Evolutionary conservation across 495 filamentous ascomycete genomes (phyloP).

Genomic region (Daldinia decipiens): DNA sequence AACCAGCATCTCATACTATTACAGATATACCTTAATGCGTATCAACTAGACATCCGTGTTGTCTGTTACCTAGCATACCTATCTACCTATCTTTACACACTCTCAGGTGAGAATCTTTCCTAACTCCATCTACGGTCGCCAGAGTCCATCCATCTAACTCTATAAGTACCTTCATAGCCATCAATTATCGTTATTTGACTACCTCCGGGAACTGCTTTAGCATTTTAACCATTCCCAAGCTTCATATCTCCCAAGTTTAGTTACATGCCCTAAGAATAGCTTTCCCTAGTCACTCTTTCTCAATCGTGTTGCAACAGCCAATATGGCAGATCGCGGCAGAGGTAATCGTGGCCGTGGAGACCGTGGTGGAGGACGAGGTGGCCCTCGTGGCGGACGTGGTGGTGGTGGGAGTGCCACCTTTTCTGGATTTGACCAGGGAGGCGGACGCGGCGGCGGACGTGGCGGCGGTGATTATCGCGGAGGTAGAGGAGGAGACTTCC

Average conservation of each 20-base stretch:
- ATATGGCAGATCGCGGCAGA: conserved; percentile 39
- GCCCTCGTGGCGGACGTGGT: conserved; percentile 40
- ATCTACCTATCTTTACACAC: not conserved
- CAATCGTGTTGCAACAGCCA: not conserved
- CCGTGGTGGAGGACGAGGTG: conserved; percentile 41
- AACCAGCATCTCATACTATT: conserved; percentile 11
- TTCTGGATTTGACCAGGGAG: conserved; percentile 15
- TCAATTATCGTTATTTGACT: not conserved
- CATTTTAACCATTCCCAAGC: not conserved
- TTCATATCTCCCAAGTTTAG: conserved; percentile 1
- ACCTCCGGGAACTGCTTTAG: not conserved
- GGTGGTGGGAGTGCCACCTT: conserved; percentile 28
- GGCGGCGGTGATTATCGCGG: conserved; percentile 41
- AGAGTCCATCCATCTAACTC: not conserved
- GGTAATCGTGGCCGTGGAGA: conserved; percentile 42
- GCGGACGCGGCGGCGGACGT: conserved; percentile 20
- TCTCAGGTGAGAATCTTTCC: not conserved
- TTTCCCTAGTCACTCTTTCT: not conserved
- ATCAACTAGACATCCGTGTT: not conserved
- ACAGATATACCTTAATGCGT: not conserved
- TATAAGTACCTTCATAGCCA: not conserved
- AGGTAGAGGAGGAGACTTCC: conserved; percentile 34
- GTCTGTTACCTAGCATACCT: not conserved
- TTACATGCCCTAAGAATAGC: not conserved
- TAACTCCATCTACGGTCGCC: not conserved